Base-by-base conservation (phyloP, 352 stramenopile genomes). In the Phytophthora pisi region DNA sequence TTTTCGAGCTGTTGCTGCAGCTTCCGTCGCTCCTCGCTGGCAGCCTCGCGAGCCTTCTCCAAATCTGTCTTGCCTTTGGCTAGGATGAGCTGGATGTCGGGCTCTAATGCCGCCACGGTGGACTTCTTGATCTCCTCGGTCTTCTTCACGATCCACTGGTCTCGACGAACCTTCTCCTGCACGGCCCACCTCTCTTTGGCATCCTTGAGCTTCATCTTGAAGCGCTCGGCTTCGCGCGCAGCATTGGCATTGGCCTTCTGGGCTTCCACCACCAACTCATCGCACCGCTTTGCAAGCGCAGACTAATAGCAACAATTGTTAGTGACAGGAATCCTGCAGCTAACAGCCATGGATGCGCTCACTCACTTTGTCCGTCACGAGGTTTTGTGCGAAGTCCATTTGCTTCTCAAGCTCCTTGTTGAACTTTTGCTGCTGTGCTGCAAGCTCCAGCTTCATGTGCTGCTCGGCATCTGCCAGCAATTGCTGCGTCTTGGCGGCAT, bases 91-190 rank as follows among this genome's bases (percentile, higher is more conserved):
- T 95, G 86, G 51, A 95, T 91, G 53, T 95, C 84, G 0, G 86
- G 84, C 55, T 95, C 86, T 16, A 95, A 60, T 5, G 86, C 84
- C 49, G 88, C 83, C 18, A 95, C 78, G 0, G 86, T 93, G 31
- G 79, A 88, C 55, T 93, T 95, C 68, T 95, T 95, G 64, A 93
- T 92, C 65, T 95, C 86, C 45, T 92, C 86, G 1, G 84, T 95
- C 68, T 95, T 94, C 59, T 92, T 91, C 15, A 77, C 66, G 61
- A 94, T 88, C 86, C 84, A 95, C 51, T 95, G 81, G 31, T 93
- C 84, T 43, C 86, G 81, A 13, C 81, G 77, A 20, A 77, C 66
- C 49, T 92, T 92, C 51, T 95, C 86, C 54, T 92, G 81, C 2
- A 77, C 67, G 28, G 68, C 36, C 86, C 86, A 95, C n/a, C 79